phyloP scores from a whole-genome alignment of 225 moss, liverwort and hornwort genomes.

The Thuidium tamariscinum region DNA sequence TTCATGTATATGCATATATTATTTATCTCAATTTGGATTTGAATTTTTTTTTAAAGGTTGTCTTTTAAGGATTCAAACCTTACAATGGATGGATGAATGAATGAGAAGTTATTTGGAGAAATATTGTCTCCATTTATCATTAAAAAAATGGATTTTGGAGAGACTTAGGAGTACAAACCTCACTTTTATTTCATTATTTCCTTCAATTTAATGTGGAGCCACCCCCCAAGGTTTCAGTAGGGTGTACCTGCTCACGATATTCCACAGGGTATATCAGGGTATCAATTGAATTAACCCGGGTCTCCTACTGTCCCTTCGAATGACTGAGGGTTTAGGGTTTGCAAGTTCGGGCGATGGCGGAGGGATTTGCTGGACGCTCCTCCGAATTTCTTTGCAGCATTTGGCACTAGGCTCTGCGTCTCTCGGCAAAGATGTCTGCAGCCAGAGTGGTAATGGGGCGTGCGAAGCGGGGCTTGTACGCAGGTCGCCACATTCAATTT shows the following conservation, averaged over 20 bases:
- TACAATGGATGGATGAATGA: no score
- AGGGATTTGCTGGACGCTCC: neutral
- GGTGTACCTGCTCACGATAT: neutral
- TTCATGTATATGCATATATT: no score
- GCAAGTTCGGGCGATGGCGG: neutral
- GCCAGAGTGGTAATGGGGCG: slow-evolving; percentile 75
- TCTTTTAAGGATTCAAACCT: no score
- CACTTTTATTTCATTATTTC: neutral
- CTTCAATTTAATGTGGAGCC: neutral
- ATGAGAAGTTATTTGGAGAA: no score
- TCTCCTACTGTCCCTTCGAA: neutral
- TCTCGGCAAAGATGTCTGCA: slow-evolving; percentile 26
- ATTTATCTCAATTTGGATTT: no score
- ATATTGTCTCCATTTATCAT: neutral
- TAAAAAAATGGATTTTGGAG: neutral
- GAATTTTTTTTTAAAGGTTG: no score
- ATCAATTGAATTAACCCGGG: neutral
- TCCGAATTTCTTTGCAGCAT: neutral
- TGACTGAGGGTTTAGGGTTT: neutral
- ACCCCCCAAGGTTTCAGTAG: no score
- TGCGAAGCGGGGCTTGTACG: slow-evolving; percentile 83
- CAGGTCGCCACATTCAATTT: slow-evolving; percentile 85
- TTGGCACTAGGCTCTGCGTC: neutral
- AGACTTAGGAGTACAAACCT: neutral
- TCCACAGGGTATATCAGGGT: neutral